Evolutionary conservation across 306 rosid genomes (phyloP).

Genomic region (Lagenaria siceraria): DNA sequence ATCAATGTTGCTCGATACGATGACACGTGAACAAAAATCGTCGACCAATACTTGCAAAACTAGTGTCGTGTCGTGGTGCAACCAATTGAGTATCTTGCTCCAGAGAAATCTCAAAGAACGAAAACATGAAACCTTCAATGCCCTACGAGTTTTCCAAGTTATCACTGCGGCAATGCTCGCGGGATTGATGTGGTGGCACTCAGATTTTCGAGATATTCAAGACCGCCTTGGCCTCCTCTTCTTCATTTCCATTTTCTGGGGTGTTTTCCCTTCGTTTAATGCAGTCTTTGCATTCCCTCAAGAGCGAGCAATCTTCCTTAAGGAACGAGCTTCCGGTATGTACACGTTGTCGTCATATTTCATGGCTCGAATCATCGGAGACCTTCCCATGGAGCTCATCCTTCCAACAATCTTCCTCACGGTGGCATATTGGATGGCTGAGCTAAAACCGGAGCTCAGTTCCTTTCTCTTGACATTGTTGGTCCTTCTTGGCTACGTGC

Average conservation of each 20-base stretch:
- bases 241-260: slow-evolving; percentile 92
- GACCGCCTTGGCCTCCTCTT: slow-evolving; percentile 86
- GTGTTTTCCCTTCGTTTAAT: slow-evolving; percentile 82
- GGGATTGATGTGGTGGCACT: slow-evolving; percentile 95
- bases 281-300: slow-evolving; percentile 80
- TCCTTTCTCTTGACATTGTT: slow-evolving; percentile 42
- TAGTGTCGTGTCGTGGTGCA: slow-evolving; percentile 42
- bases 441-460: slow-evolving; percentile 41
- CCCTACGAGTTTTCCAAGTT: slow-evolving; percentile 62
- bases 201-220: slow-evolving; percentile 48
- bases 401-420: slow-evolving; percentile 66
- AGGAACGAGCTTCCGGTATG: slow-evolving; percentile 82
- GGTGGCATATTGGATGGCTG: slow-evolving; percentile 75
- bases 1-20: slow-evolving; percentile 5
- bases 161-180: slow-evolving; percentile 54
- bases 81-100: slow-evolving; percentile 51
- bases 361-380: slow-evolving; percentile 71
- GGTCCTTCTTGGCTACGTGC: slow-evolving; percentile 55
- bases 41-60: slow-evolving; percentile 1
- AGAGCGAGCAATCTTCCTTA: slow-evolving; percentile 64
- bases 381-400: slow-evolving; percentile 84
- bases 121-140: slow-evolving; percentile 70
- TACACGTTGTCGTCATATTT: slow-evolving; percentile 70
- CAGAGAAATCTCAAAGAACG: slow-evolving; percentile 85
- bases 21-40: slow-evolving; percentile 7